phyloP scores from a whole-genome alignment of 2,329 filamentous ascomycete genomes.

The Coniochaeta sp. region DNA sequence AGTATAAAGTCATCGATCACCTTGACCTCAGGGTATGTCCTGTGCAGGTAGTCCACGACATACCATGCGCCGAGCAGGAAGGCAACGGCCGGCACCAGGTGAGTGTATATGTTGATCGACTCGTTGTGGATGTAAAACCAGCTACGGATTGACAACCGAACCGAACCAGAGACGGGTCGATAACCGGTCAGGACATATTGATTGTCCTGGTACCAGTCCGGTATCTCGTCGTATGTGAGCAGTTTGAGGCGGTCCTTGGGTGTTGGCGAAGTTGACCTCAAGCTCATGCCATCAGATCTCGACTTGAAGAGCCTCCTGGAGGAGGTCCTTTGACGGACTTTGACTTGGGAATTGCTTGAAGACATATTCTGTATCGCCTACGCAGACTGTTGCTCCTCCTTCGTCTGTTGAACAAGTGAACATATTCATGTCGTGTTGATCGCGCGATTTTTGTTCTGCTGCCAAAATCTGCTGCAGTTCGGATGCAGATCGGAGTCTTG shows the following conservation, averaged over 20 bases:
- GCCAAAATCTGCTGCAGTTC: no score
- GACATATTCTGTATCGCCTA: no score
- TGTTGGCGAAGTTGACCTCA: background rate
- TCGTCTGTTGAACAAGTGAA: no score
- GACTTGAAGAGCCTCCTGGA: no score
- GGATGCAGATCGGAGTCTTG: no score
- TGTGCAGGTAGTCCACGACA: background rate
- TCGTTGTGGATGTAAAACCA: constrained; percentile 1
- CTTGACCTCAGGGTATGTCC: background rate
- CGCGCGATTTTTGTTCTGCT: no score
- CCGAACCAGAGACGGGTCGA: background rate
- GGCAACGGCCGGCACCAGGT: background rate
- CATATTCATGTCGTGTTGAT: no score
- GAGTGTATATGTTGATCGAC: background rate
- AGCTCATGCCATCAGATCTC: no score
- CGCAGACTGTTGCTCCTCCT: no score
- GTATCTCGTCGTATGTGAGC: background rate
- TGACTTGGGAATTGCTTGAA: no score
- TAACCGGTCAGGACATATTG: background rate
- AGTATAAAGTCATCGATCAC: background rate
- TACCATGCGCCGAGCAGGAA: background rate
- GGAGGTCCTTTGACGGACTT: no score
- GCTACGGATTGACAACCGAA: background rate
- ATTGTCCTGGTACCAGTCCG: background rate
- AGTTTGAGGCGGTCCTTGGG: background rate